A percentile compares a stretch with the other conserved stretches of the same genome.
phyloP scores from a whole-genome alignment of 306 rosid species.

The Rosa lucieae region DNA sequence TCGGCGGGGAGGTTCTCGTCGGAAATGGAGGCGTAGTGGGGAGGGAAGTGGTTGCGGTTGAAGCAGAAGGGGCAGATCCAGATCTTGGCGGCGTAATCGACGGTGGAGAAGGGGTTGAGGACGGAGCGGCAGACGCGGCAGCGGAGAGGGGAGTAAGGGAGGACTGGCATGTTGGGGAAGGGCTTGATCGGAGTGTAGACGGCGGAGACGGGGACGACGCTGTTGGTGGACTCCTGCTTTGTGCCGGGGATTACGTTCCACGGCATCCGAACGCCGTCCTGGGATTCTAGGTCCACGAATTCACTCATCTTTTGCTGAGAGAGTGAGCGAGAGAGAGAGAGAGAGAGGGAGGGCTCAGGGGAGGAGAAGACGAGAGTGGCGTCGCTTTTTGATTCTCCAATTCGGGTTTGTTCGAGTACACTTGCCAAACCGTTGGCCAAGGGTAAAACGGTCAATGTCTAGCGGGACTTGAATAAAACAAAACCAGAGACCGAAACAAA shows the following conservation, averaged over 20 bases:
- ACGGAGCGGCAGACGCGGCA: conserved; percentile 93
- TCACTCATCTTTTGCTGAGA: conserved; percentile 54
- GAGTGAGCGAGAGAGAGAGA: no score
- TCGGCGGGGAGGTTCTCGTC: conserved; percentile 93
- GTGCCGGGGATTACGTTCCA: conserved; percentile 98
- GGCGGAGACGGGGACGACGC: conserved; percentile 80
- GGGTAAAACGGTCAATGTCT: no score
- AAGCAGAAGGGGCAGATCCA: conserved; percentile 98
- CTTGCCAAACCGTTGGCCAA: no score
- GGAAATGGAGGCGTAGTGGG: conserved; percentile 76
- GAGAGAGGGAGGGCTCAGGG: no score
- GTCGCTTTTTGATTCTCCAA: no score
- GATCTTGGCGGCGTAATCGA: conserved; percentile 93
- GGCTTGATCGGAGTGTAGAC: conserved; percentile 82
- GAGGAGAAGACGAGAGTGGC: no score
- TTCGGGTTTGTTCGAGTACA: no score
- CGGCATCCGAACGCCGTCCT: conserved; percentile 98
- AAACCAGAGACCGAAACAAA: no score
- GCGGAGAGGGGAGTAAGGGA: conserved; percentile 79
- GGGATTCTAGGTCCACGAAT: conserved; percentile 80
- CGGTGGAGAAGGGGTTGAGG: conserved; percentile 90
- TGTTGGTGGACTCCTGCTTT: conserved; percentile 61
- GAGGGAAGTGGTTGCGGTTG: conserved; percentile 90
- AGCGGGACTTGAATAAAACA: no score
- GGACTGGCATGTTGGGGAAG: conserved; percentile 61